These are phyloP conservation scores for Jacaranda mimosifolia DNA, from an alignment of 257 asterid genomes.

Conservation along the genomic window DNA sequence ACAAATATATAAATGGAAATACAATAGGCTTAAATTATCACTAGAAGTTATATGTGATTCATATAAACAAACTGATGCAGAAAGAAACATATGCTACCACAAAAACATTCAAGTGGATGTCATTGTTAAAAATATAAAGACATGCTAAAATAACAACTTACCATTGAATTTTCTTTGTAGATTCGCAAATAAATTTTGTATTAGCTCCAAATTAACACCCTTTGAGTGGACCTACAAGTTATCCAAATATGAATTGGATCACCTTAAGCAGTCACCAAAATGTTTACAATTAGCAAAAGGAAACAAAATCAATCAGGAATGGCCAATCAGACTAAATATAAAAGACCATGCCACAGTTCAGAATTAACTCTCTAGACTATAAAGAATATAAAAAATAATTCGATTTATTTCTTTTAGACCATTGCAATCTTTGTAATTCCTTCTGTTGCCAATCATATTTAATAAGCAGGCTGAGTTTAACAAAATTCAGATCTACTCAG, in stretches of 20 bases:
- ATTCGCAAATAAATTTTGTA: conserved; percentile 65
- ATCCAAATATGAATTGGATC: conserved; percentile 28
- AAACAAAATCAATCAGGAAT: conserved; percentile 3
- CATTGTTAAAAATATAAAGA: conserved; percentile 9
- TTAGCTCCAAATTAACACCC: conserved; percentile 77
- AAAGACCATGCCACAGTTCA: not conserved
- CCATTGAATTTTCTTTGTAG: conserved; percentile 70
- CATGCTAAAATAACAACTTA: conserved; percentile 40
- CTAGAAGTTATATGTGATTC: conserved; percentile 23
- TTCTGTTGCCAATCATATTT: conserved; percentile 2
- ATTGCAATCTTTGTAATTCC: not conserved
- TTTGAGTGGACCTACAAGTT: conserved; percentile 84
- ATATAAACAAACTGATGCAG: conserved; percentile 9
- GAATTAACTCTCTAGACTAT: conserved; percentile 31
- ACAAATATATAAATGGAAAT: not conserved
- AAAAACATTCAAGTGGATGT: not conserved
- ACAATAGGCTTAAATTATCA: not conserved
- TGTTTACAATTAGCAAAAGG: too few relatives aligned
- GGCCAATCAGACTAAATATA: conserved; percentile 9
- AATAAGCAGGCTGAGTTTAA: not conserved
- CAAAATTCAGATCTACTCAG: too few relatives aligned
- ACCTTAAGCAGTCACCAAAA: too few relatives aligned
- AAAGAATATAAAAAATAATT: not conserved
- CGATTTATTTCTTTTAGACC: not conserved
- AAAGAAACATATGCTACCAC: conserved; percentile 1